Evolutionary conservation across 179 eudicot genomes (phyloP).

Genomic region (Corrigiola litoralis): DNA sequence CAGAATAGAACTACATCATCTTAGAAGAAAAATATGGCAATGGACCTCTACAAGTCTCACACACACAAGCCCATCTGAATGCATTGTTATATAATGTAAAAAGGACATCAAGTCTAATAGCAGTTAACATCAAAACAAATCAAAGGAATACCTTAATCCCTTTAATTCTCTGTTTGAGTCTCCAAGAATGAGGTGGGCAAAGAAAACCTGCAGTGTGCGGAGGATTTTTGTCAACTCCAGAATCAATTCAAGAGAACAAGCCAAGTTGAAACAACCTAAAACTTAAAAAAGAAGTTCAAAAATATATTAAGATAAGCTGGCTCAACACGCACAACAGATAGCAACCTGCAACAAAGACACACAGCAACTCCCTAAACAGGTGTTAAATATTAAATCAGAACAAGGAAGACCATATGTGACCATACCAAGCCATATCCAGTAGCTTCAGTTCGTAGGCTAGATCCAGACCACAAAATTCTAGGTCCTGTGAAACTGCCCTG

Average conservation of each 20-base stretch:
- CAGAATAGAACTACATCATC: too few relatives aligned
- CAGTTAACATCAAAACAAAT: conserved; percentile 11
- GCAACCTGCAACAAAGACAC: background rate
- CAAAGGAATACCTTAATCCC: conserved; percentile 61
- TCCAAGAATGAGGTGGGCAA: conserved; percentile 81
- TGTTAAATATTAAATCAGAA: too few relatives aligned
- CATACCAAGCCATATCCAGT: conserved; percentile 95
- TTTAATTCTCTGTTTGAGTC: conserved; percentile 87
- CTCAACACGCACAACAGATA: background rate
- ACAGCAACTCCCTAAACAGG: background rate
- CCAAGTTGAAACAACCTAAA: background rate
- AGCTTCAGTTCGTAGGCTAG: conserved; percentile 95
- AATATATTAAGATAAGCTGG: background rate
- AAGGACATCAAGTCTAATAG: background rate
- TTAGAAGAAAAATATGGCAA: background rate
- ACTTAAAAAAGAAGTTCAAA: background rate
- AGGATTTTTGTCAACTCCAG: conserved; percentile 7
- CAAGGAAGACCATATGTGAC: conserved; percentile 4
- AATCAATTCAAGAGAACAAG: background rate
- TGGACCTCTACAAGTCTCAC: background rate
- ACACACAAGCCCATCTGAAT: background rate
- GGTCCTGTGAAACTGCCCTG: conserved; percentile 99
- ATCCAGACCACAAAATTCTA: conserved; percentile 85
- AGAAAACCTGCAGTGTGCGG: conserved; percentile 77
- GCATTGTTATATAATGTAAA: background rate